A percentile compares a stretch with the other conserved stretches of the same genome.
Conservation (phyloP, 2,329 filamentous ascomycete genomes). For the Epichloe bromicola region DNA sequence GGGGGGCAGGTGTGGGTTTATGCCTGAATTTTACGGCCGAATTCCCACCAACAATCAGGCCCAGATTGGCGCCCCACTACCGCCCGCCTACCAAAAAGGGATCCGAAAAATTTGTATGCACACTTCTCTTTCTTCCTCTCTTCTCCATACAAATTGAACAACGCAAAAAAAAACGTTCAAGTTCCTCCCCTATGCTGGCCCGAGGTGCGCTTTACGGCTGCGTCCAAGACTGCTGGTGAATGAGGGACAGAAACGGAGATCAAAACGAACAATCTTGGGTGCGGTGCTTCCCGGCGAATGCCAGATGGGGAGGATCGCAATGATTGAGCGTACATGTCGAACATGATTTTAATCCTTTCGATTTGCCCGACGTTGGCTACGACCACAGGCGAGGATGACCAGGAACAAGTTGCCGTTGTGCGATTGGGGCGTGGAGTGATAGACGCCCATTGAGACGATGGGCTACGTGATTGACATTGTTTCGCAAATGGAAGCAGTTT, state of each 20-base stretch:
- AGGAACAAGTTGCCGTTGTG: too few species aligned
- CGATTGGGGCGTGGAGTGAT: too few species aligned
- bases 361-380: neutral
- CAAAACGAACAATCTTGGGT: constrained; percentile 46
- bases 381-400: too few species aligned
- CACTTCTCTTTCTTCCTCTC: neutral
- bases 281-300: constrained; percentile 37
- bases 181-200: constrained; percentile 28
- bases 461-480: too few species aligned
- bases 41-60: neutral
- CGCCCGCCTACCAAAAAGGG: constrained; percentile 1
- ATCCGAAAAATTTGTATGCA: constrained; percentile 7
- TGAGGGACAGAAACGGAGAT: constrained; percentile 39
- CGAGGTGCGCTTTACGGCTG: constrained; percentile 30
- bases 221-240: constrained; percentile 35
- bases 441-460: too few species aligned
- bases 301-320: constrained; percentile 42
- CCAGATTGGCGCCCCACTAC: neutral
- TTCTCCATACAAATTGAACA: constrained; percentile 27
- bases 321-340: constrained; percentile 42
- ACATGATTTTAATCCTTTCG: neutral
- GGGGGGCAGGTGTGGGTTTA: neutral
- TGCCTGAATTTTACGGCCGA: neutral
- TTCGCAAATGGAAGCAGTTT: too few species aligned
- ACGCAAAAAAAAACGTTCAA: constrained; percentile 33